Conservation (phyloP, 2,329 filamentous ascomycete genomes). For the Penicillium capsulatum region DNA sequence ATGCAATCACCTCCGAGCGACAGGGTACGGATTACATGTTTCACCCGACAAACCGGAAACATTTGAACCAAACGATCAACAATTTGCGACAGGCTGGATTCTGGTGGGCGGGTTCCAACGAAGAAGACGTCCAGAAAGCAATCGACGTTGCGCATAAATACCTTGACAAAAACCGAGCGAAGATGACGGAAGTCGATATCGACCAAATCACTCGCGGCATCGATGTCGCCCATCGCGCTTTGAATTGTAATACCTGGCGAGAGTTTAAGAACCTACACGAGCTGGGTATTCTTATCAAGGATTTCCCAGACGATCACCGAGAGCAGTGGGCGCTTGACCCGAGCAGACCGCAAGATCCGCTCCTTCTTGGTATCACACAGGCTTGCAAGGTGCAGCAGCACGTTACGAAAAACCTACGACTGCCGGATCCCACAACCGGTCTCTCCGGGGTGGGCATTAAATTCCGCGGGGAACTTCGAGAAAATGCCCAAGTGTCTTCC, state of each 20-base stretch:
- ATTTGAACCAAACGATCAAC: slow-evolving; percentile 63
- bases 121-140: slow-evolving; percentile 57
- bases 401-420: slow-evolving; percentile 42
- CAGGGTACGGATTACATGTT: slow-evolving; percentile 86
- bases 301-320: slow-evolving; percentile 61
- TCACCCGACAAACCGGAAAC: slow-evolving; percentile 66
- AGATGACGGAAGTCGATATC: slow-evolving; percentile 59
- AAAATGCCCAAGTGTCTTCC: slow-evolving; percentile 14
- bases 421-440: slow-evolving; percentile 37
- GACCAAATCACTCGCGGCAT: slow-evolving; percentile 61
- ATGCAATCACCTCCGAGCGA: slow-evolving; percentile 82
- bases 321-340: slow-evolving; percentile 64
- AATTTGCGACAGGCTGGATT: slow-evolving; percentile 83
- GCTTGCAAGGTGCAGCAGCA: slow-evolving; percentile 54
- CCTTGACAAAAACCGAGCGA: slow-evolving; percentile 57
- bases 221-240: slow-evolving; percentile 57
- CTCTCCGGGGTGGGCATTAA: slow-evolving; percentile 42
- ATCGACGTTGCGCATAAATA: slow-evolving; percentile 66
- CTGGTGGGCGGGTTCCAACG: slow-evolving; percentile 74
- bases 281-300: slow-evolving; percentile 66
- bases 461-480: slow-evolving; percentile 28
- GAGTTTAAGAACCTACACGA: slow-evolving; percentile 69
- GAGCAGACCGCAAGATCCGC: slow-evolving; percentile 39
- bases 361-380: slow-evolving; percentile 57
- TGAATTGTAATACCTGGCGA: slow-evolving; percentile 60